Percentiles rank a stretch among this genome's conserved stretches.
Conservation (phyloP, 176 grass and related monocot species). For the Leersia perrieri region DNA sequence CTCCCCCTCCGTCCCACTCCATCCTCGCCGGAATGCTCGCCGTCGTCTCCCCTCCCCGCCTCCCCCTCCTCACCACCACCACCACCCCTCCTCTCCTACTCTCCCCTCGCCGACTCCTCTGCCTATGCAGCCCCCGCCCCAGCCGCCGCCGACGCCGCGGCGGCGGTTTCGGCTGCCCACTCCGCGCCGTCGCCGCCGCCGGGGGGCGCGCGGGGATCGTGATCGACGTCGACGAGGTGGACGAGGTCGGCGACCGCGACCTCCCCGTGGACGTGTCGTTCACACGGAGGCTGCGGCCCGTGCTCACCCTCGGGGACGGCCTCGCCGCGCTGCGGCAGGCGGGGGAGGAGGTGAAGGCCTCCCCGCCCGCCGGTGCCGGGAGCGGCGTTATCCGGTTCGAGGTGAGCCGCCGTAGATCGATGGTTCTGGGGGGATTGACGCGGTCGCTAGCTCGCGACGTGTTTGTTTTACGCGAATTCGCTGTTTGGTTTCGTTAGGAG, state of each 20-base stretch:
- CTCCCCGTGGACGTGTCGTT: slow-evolving; percentile 41
- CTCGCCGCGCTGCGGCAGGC: slow-evolving; percentile 39
- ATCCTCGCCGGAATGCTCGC: slow-evolving; percentile 40
- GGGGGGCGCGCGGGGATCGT: slow-evolving; percentile 27
- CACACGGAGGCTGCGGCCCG: slow-evolving; percentile 40
- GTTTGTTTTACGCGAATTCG: background rate
- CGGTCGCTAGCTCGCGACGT: background rate
- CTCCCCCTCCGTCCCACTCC: background rate
- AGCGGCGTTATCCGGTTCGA: slow-evolving; percentile 53
- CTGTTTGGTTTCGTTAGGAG: background rate
- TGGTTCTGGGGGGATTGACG: background rate
- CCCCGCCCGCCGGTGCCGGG: slow-evolving; percentile 34
- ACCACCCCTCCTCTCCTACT: background rate
- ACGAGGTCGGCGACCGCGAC: background rate
- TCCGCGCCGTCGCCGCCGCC: background rate
- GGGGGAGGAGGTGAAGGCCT: slow-evolving; percentile 31
- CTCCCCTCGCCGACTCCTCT: background rate
- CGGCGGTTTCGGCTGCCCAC: background rate
- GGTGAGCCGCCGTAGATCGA: slow-evolving; percentile 14
- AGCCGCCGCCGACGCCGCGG: no score
- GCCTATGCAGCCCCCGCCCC: background rate
- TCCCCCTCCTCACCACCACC: background rate
- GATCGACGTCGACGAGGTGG: slow-evolving; percentile 44
- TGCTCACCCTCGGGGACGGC: slow-evolving; percentile 42
- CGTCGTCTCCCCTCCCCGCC: background rate